Evolutionary conservation across 768 basidiomycete genomes (phyloP), one percentile per base, ranked within the genome.

Genomic region (Exidia glandulosa): DNA sequence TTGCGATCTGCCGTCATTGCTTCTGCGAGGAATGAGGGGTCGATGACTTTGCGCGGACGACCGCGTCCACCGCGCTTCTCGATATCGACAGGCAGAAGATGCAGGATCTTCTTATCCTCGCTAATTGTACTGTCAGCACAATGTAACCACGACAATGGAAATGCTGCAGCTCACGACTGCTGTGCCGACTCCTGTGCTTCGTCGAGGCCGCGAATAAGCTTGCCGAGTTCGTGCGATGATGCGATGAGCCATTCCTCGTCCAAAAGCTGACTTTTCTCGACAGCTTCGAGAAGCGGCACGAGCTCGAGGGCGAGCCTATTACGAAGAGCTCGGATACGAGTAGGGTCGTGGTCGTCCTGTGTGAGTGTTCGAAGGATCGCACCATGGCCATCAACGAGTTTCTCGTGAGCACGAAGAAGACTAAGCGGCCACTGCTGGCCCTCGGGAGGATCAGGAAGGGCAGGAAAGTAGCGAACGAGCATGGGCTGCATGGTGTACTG

Each of bases 1-100:
- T 56, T 59, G 14, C 58, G 62, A 48, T 47, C 56, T 32, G 62
- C 45, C 5, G 56, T 25, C 41, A 65, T 50, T 5, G 64, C 64
- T 32, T 60, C 50, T 14, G 57, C n/a, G 7, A 62, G 48, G 55
- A 63, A 50, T 47, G 41, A 16, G 31, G 31, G 32, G 54, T 61
- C 16, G 32, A 56, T 25, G 56, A 57, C n/a, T 56, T 56, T 30
- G 59, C 57, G 7, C 41, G 57, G 34, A 37, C 25, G n/a, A 50
- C 63, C 34, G 23, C 27, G 29, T 34, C 34, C 41, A 45, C 41
- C 41, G 6, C 16, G 16, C 5, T 10, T 14, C 9, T 5, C 41
- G 23, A 19, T 19, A 19, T 14, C 41, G 23, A 45, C 16, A 13
- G 41, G 41, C 23, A 23, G 16, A 6, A 45, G 16, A 23, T 19